Conservation (phyloP, 164 flowering plant genomes). For the Nelumbo lutea region DNA sequence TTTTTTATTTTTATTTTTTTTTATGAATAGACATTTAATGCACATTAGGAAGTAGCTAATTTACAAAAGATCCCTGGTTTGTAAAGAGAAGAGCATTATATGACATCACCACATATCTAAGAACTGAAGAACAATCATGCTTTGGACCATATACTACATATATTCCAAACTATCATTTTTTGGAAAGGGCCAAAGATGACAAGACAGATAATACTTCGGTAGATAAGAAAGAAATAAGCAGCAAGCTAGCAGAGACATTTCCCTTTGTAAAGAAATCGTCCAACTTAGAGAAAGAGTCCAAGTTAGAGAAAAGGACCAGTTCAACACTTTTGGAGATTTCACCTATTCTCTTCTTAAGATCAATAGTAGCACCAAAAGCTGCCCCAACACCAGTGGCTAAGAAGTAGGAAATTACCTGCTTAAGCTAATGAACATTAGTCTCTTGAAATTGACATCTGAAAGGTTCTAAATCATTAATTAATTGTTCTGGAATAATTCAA, state of each 20-base stretch:
- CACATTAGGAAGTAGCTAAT: too few relatives aligned
- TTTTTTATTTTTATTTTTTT: too few relatives aligned
- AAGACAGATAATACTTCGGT: conserved; percentile 16
- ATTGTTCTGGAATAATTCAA: too few relatives aligned
- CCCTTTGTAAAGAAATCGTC: conserved; percentile 13
- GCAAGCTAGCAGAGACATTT: conserved; percentile 19
- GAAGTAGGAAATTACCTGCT: conserved; percentile 21
- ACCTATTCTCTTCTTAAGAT: background rate
- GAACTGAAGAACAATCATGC: too few relatives aligned
- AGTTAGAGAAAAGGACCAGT: background rate
- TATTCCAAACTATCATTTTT: background rate
- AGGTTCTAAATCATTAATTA: too few relatives aligned
- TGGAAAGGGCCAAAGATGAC: conserved; percentile 19
- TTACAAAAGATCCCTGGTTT: too few relatives aligned
- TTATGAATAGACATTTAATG: too few relatives aligned
- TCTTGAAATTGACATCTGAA: too few relatives aligned
- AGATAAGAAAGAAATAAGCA: conserved; percentile 22
- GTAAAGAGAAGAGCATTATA: too few relatives aligned
- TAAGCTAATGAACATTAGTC: too few relatives aligned
- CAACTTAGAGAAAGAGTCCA: background rate
- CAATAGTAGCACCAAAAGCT: conserved; percentile 23
- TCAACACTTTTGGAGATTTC: background rate
- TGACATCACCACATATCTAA: too few relatives aligned
- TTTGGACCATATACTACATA: too few relatives aligned
- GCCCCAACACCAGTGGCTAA: conserved; percentile 24